Evolutionary conservation across 1,284 basidiomycete genomes (phyloP).

Genomic region (Heterobasidion occidentale): DNA sequence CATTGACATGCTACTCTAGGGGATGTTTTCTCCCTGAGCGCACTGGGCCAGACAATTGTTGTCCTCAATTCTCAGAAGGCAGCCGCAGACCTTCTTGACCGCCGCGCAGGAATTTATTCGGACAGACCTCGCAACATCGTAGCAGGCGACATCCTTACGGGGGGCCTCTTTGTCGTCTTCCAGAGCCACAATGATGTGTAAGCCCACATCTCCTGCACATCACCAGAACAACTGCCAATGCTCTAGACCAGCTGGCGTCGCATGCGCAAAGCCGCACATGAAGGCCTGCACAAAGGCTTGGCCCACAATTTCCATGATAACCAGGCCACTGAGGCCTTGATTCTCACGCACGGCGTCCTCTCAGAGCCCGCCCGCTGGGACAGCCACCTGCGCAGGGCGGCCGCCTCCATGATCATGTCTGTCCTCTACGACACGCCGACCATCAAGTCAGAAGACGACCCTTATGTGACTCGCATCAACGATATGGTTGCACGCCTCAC

Average conservation of each 20-base stretch:
- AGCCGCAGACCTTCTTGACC: conserved; percentile 16
- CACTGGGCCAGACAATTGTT: conserved; percentile 13
- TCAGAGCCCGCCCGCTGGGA: neutral
- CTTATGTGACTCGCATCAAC: neutral
- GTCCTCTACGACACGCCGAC: neutral
- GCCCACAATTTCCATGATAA: neutral
- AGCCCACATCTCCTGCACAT: neutral
- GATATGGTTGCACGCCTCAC: neutral
- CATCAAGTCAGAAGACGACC: neutral
- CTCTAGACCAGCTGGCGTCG: conserved; percentile 1
- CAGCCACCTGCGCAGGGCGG: neutral
- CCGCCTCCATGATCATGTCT: neutral
- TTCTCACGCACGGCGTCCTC: neutral
- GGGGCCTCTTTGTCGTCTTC: neutral
- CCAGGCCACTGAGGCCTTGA: conserved; percentile 1
- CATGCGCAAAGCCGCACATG: conserved; percentile 6
- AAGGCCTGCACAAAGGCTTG: neutral
- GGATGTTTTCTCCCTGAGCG: conserved; percentile 15
- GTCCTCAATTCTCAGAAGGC: conserved; percentile 15
- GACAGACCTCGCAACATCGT: conserved; percentile 12
- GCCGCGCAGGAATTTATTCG: conserved; percentile 13
- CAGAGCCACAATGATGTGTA: neutral
- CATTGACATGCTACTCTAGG: conserved; percentile 5
- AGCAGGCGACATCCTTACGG: neutral
- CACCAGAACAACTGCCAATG: neutral